Conservation (phyloP, 495 filamentous ascomycete species). For the Xylaria nigripes region DNA sequence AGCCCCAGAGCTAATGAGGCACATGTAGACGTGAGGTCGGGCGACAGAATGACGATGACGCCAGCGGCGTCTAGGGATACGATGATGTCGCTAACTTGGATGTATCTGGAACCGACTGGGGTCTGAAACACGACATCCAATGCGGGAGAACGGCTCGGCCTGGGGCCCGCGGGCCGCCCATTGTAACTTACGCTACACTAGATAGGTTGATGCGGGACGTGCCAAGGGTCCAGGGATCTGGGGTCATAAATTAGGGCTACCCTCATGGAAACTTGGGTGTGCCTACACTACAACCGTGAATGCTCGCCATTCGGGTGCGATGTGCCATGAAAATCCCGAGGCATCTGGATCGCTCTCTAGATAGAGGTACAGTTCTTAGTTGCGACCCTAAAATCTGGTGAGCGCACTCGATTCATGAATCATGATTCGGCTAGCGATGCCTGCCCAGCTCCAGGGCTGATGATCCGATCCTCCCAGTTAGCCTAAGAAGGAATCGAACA, state of each 20-base stretch:
- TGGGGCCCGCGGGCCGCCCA: constrained; percentile 8
- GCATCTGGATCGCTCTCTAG: no score
- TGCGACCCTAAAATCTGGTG: no score
- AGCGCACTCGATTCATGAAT: no score
- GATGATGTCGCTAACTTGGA: background rate
- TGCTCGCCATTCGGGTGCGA: no score
- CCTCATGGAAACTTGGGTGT: background rate
- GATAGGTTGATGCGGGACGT: constrained; percentile 3
- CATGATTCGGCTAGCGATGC: no score
- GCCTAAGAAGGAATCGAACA: no score
- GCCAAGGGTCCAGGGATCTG: constrained; percentile 1
- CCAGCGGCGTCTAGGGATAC: background rate
- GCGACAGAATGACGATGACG: background rate
- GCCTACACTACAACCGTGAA: no score
- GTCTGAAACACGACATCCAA: constrained; percentile 7
- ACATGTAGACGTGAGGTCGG: background rate
- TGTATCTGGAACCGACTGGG: constrained; percentile 1
- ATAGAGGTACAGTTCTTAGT: no score
- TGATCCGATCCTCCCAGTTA: no score
- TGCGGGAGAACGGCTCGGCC: constrained; percentile 2
- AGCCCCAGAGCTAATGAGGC: background rate
- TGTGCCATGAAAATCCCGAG: no score
- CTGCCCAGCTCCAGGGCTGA: no score
- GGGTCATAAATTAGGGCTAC: background rate
- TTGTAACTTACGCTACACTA: background rate